Evolutionary conservation across 129 eudicot species (phyloP).

Genomic region (Saussurea involucrata): DNA sequence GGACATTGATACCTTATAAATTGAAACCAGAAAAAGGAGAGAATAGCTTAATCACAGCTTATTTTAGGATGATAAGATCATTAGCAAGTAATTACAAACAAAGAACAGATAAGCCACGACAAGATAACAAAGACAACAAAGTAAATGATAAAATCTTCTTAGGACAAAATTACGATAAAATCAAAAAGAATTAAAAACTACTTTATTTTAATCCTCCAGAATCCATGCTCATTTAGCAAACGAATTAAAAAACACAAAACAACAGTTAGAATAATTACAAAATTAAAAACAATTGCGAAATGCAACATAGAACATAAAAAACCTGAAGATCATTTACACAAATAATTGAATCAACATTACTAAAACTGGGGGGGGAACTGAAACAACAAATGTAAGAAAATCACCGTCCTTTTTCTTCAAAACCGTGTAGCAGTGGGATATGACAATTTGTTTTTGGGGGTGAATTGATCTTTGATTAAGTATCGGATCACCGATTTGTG

Average conservation of each 20-base stretch:
- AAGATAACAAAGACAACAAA: background rate
- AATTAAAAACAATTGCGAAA: background rate
- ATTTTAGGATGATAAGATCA: background rate
- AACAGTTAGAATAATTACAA: background rate
- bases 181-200: background rate
- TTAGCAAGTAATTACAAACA: background rate
- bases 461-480: constrained; percentile 18
- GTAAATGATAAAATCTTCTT: background rate
- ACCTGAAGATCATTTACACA: background rate
- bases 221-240: background rate
- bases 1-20: background rate
- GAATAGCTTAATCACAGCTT: background rate
- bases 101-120: background rate
- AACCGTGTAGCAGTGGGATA: constrained; percentile 20
- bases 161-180: background rate
- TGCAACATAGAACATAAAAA: background rate
- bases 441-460: constrained; percentile 8
- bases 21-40: background rate
- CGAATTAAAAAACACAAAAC: background rate
- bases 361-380: background rate
- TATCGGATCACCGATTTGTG: constrained; percentile 26
- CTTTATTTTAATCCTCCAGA: constrained; percentile 11
- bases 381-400: background rate
- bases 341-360: background rate
- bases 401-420: constrained; percentile 22